These are phyloP conservation scores for Tetrapisispora nanseiensis DNA, from an alignment of 805 yeast species.

Conservation along the genomic window DNA sequence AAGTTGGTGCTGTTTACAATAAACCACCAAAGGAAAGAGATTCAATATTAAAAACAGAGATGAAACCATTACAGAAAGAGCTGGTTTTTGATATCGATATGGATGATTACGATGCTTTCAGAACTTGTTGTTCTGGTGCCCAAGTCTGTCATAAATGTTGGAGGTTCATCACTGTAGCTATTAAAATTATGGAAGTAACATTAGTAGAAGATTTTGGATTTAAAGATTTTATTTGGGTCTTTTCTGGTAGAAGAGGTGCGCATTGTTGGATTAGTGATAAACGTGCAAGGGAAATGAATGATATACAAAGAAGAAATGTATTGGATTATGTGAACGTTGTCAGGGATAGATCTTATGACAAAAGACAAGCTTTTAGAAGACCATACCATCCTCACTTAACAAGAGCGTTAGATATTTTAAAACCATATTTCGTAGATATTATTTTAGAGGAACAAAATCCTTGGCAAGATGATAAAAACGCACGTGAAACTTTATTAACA, in stretches of 20 bases:
- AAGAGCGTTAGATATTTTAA: constrained; percentile 61
- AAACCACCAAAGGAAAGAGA: constrained; percentile 83
- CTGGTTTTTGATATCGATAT: constrained; percentile 94
- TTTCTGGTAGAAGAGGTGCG: constrained; percentile 97
- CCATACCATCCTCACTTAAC: constrained; percentile 87
- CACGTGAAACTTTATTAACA: constrained; percentile 47
- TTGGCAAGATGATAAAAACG: constrained; percentile 52
- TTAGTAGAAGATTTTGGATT: constrained; percentile 85
- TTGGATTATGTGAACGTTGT: constrained; percentile 78
- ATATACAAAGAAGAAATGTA: constrained; percentile 62
- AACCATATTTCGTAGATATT: constrained; percentile 50
- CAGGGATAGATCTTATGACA: constrained; percentile 39
- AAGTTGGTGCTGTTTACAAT: constrained; percentile 85
- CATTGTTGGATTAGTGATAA: constrained; percentile 96
- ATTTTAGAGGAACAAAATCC: constrained; percentile 81
- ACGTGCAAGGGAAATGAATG: constrained; percentile 67
- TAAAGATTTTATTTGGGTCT: constrained; percentile 82
- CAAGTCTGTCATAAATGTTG: constrained; percentile 84
- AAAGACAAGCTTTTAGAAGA: constrained; percentile 47
- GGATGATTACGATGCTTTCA: constrained; percentile 87
- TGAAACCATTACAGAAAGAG: constrained; percentile 79
- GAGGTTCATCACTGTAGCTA: constrained; percentile 82
- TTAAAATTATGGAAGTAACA: constrained; percentile 60
- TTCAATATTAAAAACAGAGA: constrained; percentile 58
- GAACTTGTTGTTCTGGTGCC: constrained; percentile 89